Percentiles rank a stretch among this genome's conserved stretches.
These are phyloP conservation scores for Penicillium sp. DNA, from an alignment of 2,329 filamentous ascomycete genomes.

Conservation along the genomic window DNA sequence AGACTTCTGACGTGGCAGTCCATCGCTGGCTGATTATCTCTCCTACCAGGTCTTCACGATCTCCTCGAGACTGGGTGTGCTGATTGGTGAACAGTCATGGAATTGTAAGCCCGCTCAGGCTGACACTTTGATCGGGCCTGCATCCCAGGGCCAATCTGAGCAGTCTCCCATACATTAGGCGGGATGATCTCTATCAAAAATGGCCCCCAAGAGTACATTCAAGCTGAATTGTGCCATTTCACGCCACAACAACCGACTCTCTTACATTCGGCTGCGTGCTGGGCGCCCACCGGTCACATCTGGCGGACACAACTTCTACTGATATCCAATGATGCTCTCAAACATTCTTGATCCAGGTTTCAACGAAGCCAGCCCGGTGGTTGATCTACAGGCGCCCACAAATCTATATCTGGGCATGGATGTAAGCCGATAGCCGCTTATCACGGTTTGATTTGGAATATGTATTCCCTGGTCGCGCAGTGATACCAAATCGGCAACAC, in stretches of 20 bases:
- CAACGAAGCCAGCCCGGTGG: background rate
- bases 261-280: background rate
- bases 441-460: slow-evolving; percentile 9
- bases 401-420: slow-evolving; percentile 1
- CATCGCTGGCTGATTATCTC: slow-evolving; percentile 15
- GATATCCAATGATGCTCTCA: slow-evolving; percentile 12
- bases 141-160: slow-evolving; percentile 1
- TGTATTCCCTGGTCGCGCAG: background rate
- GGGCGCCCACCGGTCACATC: background rate
- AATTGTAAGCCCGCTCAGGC: background rate
- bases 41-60: slow-evolving; percentile 10
- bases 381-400: slow-evolving; percentile 6
- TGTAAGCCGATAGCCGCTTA: slow-evolving; percentile 5
- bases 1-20: slow-evolving; percentile 38
- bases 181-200: slow-evolving; percentile 8
- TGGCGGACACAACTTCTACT: slow-evolving; percentile 6
- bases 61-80: background rate
- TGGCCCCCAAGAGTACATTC: background rate
- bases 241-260: background rate
- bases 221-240: background rate
- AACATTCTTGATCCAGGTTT: slow-evolving; percentile 5
- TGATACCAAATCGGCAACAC: background rate
- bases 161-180: slow-evolving; percentile 14
- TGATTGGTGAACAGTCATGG: slow-evolving; percentile 7
- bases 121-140: slow-evolving; percentile 12